phyloP scores from a whole-genome alignment of 192 early-diverging fungal species.

The Allomyces macrogynus region DNA sequence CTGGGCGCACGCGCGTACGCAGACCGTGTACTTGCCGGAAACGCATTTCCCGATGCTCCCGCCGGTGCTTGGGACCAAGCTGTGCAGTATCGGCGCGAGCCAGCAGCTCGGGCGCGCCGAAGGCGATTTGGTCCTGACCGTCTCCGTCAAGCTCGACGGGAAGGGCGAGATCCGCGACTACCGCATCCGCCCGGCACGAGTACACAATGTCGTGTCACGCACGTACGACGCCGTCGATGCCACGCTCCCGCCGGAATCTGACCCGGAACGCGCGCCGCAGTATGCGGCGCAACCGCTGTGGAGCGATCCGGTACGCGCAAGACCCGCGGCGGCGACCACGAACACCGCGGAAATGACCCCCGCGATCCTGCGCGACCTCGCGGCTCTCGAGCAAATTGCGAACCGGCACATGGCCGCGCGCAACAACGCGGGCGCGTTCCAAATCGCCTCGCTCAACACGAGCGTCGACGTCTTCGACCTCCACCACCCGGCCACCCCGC shows the following conservation, averaged over 20 bases:
- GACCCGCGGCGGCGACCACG: background rate
- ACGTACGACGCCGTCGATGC: slow-evolving; percentile 59
- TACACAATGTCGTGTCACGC: slow-evolving; percentile 45
- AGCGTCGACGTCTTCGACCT: too few species aligned
- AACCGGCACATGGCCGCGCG: too few species aligned
- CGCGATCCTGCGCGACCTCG: too few species aligned
- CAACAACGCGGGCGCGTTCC: too few species aligned
- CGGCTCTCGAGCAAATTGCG: too few species aligned
- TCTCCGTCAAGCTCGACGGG: slow-evolving; percentile 33
- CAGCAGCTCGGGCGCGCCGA: slow-evolving; percentile 7
- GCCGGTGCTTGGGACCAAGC: slow-evolving; percentile 24
- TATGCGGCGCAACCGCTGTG: slow-evolving; percentile 6
- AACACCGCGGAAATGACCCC: background rate
- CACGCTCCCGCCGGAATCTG: slow-evolving; percentile 12
- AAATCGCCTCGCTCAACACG: too few species aligned
- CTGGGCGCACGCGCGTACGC: slow-evolving; percentile 32
- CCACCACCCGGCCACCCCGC: too few species aligned
- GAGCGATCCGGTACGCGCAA: background rate
- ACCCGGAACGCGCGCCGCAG: too few species aligned
- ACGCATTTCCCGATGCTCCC: slow-evolving; percentile 62
- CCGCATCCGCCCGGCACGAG: slow-evolving; percentile 45
- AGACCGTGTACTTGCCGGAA: slow-evolving; percentile 62
- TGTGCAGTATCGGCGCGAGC: slow-evolving; percentile 39
- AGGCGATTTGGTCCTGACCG: slow-evolving; percentile 51
- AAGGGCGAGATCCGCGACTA: slow-evolving; percentile 57